Percentiles rank a stretch among this genome's conserved stretches.
Conservation (phyloP, 2,329 filamentous ascomycete species). For the Phyllosticta ampelicida region DNA sequence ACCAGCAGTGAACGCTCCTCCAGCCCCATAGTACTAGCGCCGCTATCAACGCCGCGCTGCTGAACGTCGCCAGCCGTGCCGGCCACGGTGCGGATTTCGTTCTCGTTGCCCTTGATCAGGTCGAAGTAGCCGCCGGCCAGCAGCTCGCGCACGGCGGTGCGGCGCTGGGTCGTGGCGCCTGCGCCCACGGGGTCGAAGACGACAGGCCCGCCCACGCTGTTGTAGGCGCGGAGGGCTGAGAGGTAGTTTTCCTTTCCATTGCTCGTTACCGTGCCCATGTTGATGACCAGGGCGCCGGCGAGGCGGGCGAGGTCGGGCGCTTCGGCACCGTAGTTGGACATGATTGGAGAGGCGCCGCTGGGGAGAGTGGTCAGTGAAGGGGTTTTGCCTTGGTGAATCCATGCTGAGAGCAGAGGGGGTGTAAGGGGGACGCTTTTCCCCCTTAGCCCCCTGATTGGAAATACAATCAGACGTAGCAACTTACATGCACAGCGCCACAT, state of each 20-base stretch:
- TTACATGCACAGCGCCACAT: slow-evolving; percentile 66
- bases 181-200: slow-evolving; percentile 86
- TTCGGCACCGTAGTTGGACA: slow-evolving; percentile 79
- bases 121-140: slow-evolving; percentile 67
- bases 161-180: slow-evolving; percentile 67
- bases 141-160: slow-evolving; percentile 58
- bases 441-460: background rate
- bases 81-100: slow-evolving; percentile 65
- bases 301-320: slow-evolving; percentile 68
- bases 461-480: slow-evolving; percentile 7
- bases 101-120: slow-evolving; percentile 89
- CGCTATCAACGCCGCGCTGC: slow-evolving; percentile 80
- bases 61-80: slow-evolving; percentile 38
- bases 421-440: background rate
- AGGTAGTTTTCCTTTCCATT: slow-evolving; percentile 62
- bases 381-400: background rate
- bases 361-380: background rate
- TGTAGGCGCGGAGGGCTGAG: slow-evolving; percentile 71
- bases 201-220: slow-evolving; percentile 60
- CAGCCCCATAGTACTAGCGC: slow-evolving; percentile 41
- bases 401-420: background rate
- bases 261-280: slow-evolving; percentile 85
- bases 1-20: slow-evolving; percentile 54
- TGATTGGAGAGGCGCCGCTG: slow-evolving; percentile 73
- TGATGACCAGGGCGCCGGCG: slow-evolving; percentile 72